phyloP scores from a whole-genome alignment of 2,329 filamentous ascomycete species.

The Fusarium sacchari region DNA sequence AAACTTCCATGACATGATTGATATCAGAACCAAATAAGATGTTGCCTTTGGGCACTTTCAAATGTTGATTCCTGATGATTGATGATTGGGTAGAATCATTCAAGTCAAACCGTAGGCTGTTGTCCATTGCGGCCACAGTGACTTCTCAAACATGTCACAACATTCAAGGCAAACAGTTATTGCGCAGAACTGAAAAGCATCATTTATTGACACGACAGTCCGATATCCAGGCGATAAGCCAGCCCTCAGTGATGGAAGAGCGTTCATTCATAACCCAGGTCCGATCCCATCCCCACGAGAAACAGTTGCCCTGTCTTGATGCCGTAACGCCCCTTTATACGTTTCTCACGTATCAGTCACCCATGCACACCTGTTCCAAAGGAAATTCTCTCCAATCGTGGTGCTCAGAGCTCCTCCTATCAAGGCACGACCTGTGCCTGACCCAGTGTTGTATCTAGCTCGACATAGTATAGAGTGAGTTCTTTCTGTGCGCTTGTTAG shows the following conservation, averaged over 20 bases:
- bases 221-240: slow-evolving; percentile 41
- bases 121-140: background rate
- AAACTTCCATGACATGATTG: background rate
- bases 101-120: background rate
- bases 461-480: slow-evolving; percentile 69
- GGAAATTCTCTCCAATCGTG: slow-evolving; percentile 20
- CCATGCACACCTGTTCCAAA: slow-evolving; percentile 24
- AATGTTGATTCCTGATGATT: background rate
- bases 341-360: slow-evolving; percentile 33
- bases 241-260: slow-evolving; percentile 43
- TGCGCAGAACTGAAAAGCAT: slow-evolving; percentile 41
- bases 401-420: background rate
- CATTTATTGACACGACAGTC: slow-evolving; percentile 41
- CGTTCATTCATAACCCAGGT: slow-evolving; percentile 46
- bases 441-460: slow-evolving; percentile 63
- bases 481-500: slow-evolving; percentile 58
- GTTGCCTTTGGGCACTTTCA: background rate
- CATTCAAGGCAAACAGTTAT: background rate
- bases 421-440: slow-evolving; percentile 47
- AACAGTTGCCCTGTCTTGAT: slow-evolving; percentile 45
- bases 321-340: slow-evolving; percentile 47
- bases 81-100: no score
- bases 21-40: background rate
- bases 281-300: slow-evolving; percentile 46
- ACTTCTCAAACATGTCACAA: background rate